Evolutionary conservation across 1,284 basidiomycete genomes (phyloP), one percentile per base, ranked within the genome.

Genomic region (Cryptococcus sp.): DNA sequence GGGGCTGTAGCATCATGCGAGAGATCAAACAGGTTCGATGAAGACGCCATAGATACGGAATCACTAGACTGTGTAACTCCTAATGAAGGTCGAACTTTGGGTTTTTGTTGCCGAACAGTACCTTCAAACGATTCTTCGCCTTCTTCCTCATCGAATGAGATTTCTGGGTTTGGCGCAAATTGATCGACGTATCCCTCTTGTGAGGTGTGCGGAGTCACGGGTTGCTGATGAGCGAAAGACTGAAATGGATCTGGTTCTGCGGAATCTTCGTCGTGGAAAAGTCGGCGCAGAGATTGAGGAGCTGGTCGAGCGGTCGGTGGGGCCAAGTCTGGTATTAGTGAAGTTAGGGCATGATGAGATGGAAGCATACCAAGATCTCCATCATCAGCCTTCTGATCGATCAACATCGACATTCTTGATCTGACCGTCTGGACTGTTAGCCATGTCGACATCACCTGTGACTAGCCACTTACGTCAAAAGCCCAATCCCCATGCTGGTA

Each of bases 231-330:
- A 0, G 67, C 60, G 49, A 70, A 70, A 2, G 69, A 69, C 52
- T 67, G 62, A 60, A 74, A 74, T 11, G 71, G 70, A 48, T 74
- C 71, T 1, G 69, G 61, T 23, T 67, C 66, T 14, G 59, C 48
- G 1, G 69, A 67, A 24, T 63, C 46, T n/a, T 72, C 73, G 53
- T 73, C 69, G 46, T 75, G 73, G 60, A 76, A 77, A 0, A 77
- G 61, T 0, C 72, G 65, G 0, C 74, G 68, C 1, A 77, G 55
- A 0, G 72, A 74, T 46, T 74, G 70, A 4, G 75, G 75, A 1
- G 74, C 70, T 3, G 63, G 62, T 9, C 59, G 57, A 22, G 61
- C 51, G n/a, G 61, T 64, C 7, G 61, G 52, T 2, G 57, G 56
- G 4, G 57, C 59, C 7, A 57, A 28, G 39, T 53, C 45, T 31